Percentiles rank a stretch among this genome's conserved stretches.
These are phyloP conservation scores for Paraleonurus japonicus DNA, from an alignment of 257 asterid species.

Conservation along the genomic window DNA sequence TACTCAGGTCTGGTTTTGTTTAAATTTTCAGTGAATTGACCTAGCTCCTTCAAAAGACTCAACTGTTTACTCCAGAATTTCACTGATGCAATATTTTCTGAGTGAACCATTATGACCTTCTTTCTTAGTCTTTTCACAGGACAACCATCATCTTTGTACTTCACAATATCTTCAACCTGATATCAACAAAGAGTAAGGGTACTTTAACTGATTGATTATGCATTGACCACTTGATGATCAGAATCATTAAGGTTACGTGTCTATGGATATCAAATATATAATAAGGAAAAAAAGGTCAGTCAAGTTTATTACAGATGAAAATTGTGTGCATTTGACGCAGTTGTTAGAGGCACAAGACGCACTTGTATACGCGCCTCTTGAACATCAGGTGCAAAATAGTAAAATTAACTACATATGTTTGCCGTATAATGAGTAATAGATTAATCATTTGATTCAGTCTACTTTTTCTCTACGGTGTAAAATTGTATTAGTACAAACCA, in stretches of 20 bases:
- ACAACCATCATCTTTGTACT: conserved; percentile 61
- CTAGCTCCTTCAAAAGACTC: conserved; percentile 57
- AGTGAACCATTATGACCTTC: conserved; percentile 46
- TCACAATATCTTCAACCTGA: conserved; percentile 68
- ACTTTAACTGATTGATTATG: not conserved
- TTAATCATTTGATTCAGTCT: not conserved
- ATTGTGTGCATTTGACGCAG: not conserved
- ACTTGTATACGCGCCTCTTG: not conserved
- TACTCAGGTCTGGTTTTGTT: conserved; percentile 55
- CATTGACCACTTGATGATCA: conserved; percentile 9
- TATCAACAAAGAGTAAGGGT: conserved; percentile 15
- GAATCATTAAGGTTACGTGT: not conserved
- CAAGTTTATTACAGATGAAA: too few species aligned
- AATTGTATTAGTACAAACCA: not conserved
- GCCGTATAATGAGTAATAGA: not conserved
- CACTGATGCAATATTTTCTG: conserved; percentile 66
- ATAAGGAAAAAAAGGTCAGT: not conserved
- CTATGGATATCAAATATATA: not conserved
- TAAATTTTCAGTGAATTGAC: conserved; percentile 49
- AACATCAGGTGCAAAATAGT: not conserved
- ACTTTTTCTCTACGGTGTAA: too few species aligned
- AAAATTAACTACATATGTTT: too few species aligned
- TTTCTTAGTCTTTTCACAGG: conserved; percentile 66
- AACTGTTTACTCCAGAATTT: conserved; percentile 63
- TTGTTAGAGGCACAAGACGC: not conserved